Evolutionary conservation across 2,329 filamentous ascomycete genomes (phyloP).

Genomic region (Penicillium olsonii): DNA sequence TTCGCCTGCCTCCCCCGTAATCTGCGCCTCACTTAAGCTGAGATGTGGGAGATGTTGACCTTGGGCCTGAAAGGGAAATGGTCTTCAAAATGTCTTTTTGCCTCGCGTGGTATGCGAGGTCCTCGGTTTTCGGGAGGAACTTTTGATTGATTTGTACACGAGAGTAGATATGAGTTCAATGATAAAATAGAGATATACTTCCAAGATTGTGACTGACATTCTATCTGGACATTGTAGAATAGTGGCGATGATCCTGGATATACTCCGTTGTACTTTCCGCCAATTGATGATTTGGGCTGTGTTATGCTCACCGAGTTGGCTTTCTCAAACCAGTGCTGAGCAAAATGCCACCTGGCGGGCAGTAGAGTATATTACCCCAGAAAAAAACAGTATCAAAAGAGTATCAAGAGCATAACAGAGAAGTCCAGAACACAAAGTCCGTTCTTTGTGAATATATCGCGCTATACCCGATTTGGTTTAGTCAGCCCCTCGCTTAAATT

Average conservation of each 20-base stretch:
- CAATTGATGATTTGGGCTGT: too few species aligned
- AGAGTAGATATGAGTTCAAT: not conserved
- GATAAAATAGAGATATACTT: not conserved
- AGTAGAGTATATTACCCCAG: too few species aligned
- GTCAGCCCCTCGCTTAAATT: constrained; percentile 48
- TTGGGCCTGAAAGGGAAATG: not conserved
- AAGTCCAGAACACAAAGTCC: not conserved
- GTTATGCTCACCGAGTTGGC: too few species aligned
- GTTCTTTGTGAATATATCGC: constrained; percentile 23
- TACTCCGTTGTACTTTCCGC: too few species aligned
- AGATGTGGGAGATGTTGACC: constrained; percentile 6
- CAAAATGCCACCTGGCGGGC: too few species aligned
- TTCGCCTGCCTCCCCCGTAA: constrained; percentile 12
- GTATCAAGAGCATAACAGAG: too few species aligned
- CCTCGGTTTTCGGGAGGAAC: not conserved
- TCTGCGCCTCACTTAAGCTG: constrained; percentile 17
- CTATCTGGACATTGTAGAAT: too few species aligned
- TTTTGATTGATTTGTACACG: not conserved
- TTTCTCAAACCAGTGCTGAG: too few species aligned
- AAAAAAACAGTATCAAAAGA: too few species aligned
- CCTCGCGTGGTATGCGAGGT: not conserved
- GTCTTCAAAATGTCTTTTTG: not conserved
- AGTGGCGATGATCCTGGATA: too few species aligned
- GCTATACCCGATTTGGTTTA: constrained; percentile 35
- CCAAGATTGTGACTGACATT: too few species aligned